Evolutionary conservation across 805 yeast genomes (phyloP).

Genomic region (Candida nonsorbophila): DNA sequence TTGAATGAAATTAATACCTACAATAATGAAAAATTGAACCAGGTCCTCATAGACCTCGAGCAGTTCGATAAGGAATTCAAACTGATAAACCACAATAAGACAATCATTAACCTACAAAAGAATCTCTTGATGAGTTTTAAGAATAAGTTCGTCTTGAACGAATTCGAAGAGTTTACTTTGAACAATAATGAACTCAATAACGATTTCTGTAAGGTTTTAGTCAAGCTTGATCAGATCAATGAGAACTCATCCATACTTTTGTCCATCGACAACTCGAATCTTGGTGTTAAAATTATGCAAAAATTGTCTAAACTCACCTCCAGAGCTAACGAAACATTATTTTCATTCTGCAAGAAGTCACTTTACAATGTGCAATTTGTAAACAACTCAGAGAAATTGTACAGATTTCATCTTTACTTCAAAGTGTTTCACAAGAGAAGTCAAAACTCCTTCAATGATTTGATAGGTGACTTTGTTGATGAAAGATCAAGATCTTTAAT

Average conservation of each 20-base stretch:
- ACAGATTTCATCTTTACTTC: conserved; percentile 26
- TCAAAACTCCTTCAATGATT: conserved; percentile 49
- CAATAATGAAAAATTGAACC: conserved; percentile 36
- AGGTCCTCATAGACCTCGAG: conserved; percentile 15
- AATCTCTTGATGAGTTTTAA: conserved; percentile 49
- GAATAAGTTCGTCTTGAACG: conserved; percentile 60
- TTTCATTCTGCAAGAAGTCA: conserved; percentile 25
- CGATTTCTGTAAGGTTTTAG: conserved; percentile 56
- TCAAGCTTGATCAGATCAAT: conserved; percentile 60
- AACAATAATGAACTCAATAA: conserved; percentile 35
- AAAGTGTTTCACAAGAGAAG: conserved; percentile 24
- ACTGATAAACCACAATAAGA: conserved; percentile 23
- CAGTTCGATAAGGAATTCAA: conserved; percentile 19
- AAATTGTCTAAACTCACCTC: conserved; percentile 50
- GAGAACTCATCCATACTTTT: conserved; percentile 65
- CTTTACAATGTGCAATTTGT: conserved; percentile 25
- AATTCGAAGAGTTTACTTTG: conserved; percentile 63
- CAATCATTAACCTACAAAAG: conserved; percentile 43
- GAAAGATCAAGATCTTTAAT: conserved; percentile 59
- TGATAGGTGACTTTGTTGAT: conserved; percentile 60
- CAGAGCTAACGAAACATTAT: conserved; percentile 24
- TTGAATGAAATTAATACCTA: conserved; percentile 19
- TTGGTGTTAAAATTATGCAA: conserved; percentile 62
- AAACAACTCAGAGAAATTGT: conserved; percentile 17
- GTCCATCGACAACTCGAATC: conserved; percentile 58